These are phyloP conservation scores for Dactylellina parvicollis DNA, from an alignment of 2,329 filamentous ascomycete species.

Conservation along the genomic window DNA sequence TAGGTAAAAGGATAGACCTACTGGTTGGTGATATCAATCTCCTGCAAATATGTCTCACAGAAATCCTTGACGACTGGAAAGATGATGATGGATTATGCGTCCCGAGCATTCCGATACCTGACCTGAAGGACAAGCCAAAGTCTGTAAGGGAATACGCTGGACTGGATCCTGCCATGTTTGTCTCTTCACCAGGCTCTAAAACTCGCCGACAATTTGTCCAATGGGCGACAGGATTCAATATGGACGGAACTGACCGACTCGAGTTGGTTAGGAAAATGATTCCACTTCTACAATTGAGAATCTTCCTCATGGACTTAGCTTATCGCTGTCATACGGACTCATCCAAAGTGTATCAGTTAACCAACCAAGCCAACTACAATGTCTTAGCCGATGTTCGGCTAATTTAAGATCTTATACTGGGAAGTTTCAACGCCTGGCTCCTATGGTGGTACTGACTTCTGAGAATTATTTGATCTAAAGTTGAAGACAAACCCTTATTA, in stretches of 20 bases:
- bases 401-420: background rate
- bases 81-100: constrained; percentile 2
- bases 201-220: background rate
- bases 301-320: constrained; percentile 32
- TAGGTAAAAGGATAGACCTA: constrained; percentile 21
- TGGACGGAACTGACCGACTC: background rate
- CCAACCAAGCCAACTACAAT: background rate
- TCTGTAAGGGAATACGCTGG: background rate
- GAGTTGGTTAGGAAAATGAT: constrained; percentile 15
- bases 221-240: background rate
- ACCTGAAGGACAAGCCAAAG: background rate
- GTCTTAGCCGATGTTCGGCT: constrained; percentile 1
- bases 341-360: background rate
- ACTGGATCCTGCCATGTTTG: background rate
- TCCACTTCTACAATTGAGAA: constrained; percentile 18
- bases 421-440: too few species aligned
- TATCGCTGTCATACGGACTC: constrained; percentile 30
- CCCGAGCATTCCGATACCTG: background rate
- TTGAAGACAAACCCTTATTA: too few species aligned
- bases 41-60: background rate
- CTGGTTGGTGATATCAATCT: background rate
- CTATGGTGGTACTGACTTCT: too few species aligned
- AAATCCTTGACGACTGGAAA: constrained; percentile 19
- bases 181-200: background rate
- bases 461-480: too few species aligned